A percentile compares a stretch with the other conserved stretches of the same genome.
phyloP scores from a whole-genome alignment of 192 early-diverging fungal species.

The Coemansia sp. region DNA sequence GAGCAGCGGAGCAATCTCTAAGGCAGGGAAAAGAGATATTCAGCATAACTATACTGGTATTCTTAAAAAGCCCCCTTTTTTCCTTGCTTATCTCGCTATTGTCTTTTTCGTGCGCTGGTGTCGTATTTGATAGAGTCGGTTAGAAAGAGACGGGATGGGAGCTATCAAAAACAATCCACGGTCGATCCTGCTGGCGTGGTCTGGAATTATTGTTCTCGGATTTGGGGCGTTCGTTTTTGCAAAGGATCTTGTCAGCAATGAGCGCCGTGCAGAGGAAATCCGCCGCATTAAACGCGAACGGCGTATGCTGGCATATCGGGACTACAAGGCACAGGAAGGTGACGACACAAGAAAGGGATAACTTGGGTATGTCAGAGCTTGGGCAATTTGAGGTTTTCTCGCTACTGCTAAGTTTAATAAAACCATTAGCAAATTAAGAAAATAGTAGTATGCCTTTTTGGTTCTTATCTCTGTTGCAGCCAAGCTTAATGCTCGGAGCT shows the following conservation, averaged over 20 bases:
- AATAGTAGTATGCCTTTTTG: too few relatives aligned
- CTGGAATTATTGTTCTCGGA: constrained; percentile 36
- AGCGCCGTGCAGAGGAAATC: constrained; percentile 46
- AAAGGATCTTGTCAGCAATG: constrained; percentile 47
- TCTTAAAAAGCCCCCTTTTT: too few relatives aligned
- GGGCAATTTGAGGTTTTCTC: neutral
- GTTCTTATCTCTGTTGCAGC: too few relatives aligned
- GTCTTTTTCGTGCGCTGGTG: neutral
- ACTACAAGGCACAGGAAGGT: constrained; percentile 14
- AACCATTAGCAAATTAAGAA: too few relatives aligned
- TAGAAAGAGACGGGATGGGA: constrained; percentile 19
- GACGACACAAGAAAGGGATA: neutral
- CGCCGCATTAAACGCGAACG: constrained; percentile 50
- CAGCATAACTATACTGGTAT: too few relatives aligned
- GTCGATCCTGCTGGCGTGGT: constrained; percentile 44
- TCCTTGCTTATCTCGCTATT: neutral
- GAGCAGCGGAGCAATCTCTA: neutral
- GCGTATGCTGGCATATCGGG: constrained; percentile 25
- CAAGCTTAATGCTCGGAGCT: too few relatives aligned
- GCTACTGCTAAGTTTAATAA: too few relatives aligned
- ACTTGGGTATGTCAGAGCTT: too few relatives aligned
- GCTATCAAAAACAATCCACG: constrained; percentile 48
- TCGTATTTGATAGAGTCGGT: neutral
- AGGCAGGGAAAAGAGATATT: too few relatives aligned
- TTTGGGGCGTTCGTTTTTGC: constrained; percentile 39